Conservation (phyloP, 2,329 filamentous ascomycete genomes). For the Fusarium nematophilum region DNA sequence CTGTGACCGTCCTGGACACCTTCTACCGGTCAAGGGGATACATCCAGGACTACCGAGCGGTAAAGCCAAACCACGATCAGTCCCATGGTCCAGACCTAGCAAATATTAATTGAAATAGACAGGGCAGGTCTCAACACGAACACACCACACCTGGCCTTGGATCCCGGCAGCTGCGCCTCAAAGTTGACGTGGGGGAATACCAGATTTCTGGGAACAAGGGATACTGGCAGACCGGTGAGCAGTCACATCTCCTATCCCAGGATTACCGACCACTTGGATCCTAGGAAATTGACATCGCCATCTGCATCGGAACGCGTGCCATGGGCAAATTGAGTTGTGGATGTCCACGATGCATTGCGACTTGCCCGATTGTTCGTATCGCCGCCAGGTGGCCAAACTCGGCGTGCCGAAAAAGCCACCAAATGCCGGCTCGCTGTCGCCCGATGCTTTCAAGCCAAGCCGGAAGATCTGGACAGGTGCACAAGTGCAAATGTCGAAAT, state of each 20-base stretch:
- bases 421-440: constrained; percentile 1
- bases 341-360: no score
- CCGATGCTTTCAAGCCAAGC: not conserved
- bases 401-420: constrained; percentile 12
- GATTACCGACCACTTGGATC: constrained; percentile 32
- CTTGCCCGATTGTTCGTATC: constrained; percentile 1
- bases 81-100: constrained; percentile 3
- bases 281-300: constrained; percentile 17
- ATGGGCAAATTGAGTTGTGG: not conserved
- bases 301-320: constrained; percentile 17
- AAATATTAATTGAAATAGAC: not conserved
- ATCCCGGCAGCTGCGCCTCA: constrained; percentile 23
- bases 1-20: no score
- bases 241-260: constrained; percentile 31
- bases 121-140: no score
- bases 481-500: constrained; percentile 7
- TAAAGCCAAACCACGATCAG: no score
- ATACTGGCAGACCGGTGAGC: constrained; percentile 38
- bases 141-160: constrained; percentile 3
- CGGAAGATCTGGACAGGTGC: constrained; percentile 4
- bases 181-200: constrained; percentile 33
- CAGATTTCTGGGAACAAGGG: constrained; percentile 35
- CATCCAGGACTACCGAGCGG: no score
- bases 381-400: not conserved
- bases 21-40: no score